Base-by-base conservation (phyloP, 192 early-diverging fungal species). In the Podila epigama region DNA sequence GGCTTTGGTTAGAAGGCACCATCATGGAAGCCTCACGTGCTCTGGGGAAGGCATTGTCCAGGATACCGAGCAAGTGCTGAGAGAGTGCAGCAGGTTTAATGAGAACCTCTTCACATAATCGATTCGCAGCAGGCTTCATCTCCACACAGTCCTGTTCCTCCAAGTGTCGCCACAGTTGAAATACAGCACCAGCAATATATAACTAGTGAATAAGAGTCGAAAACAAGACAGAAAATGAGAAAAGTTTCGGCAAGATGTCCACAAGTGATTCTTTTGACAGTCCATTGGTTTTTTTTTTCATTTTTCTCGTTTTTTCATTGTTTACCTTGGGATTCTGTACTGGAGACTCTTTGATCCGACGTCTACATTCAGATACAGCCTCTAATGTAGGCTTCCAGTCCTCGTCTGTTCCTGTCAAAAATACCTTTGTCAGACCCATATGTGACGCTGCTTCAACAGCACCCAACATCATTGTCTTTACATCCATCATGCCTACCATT, bases 401-500 rank as follows among this genome's bases (percentile, higher is more conserved):
- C 29, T 81, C 69, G 11, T 70, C 68, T 6, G 78, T 79, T 12
- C 68, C 78, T 10, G 80, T 79, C 66, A 79, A 69, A 25, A 83
- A 75, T 11, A 86, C 69, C n/a, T 86, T 81, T 28, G 77, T 78
- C 12, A 82, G 20, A 0, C 82, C 75, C 54, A 86, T 54, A 51
- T 81, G 69, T 12, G 81, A 55, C 18, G 84, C 82, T 4, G 84
- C 82, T 37, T 83, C 84, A 16, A 79, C 80, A 41, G 82, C 69
- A 1, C 77, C 82, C 34, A 86, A 53, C 33, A 86, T 77, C 77
- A 86, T 66, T 4, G 79, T 81, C 60, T 84, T 86, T 40, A 87
- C 75, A 61, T 87, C 82, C 73, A 85, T 80, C 81, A 88, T 83
- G 50, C 60, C 52, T 54, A 32, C 6, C 5, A 54, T 1, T 54